Evolutionary conservation across 2,329 filamentous ascomycete species (phyloP).

Genomic region (Blumeria graminis): DNA sequence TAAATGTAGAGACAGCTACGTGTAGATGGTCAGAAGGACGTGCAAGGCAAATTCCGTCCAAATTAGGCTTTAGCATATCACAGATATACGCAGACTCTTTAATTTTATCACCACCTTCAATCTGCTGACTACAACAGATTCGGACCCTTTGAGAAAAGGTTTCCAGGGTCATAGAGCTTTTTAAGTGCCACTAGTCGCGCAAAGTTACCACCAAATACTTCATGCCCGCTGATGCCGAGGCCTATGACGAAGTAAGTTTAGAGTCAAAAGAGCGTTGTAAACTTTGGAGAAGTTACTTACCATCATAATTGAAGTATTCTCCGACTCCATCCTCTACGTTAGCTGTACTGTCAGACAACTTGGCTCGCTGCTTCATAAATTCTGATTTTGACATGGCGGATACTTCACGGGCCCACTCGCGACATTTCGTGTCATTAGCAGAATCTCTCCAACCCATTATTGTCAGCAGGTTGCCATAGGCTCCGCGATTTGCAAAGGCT

Average conservation of each 20-base stretch:
- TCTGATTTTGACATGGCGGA: conserved; percentile 1
- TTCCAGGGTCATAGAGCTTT: conserved; percentile 21
- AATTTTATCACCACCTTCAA: too few relatives aligned
- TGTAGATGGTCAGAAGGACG: too few relatives aligned
- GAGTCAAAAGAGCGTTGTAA: neutral
- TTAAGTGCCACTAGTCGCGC: conserved; percentile 19
- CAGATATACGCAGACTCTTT: too few relatives aligned
- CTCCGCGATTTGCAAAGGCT: conserved; percentile 12
- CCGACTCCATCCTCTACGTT: conserved; percentile 2
- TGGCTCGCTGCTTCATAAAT: conserved; percentile 1
- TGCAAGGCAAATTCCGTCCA: too few relatives aligned
- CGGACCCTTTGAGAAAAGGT: conserved; percentile 18
- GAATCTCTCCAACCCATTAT: conserved; percentile 13
- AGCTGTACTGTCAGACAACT: conserved; percentile 2
- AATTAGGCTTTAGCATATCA: too few relatives aligned
- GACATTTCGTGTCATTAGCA: conserved; percentile 3
- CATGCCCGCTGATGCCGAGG: conserved; percentile 4
- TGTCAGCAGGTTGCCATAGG: conserved; percentile 10
- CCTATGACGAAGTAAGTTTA: conserved; percentile 4
- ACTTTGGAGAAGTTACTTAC: conserved; percentile 1
- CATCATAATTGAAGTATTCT: conserved; percentile 10
- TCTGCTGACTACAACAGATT: conserved; percentile 2
- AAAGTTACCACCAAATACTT: conserved; percentile 21
- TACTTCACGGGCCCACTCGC: conserved; percentile 5
- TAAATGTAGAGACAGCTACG: too few relatives aligned